Conservation (phyloP, 2,329 filamentous ascomycete genomes). For the Cercospora sp. region DNA sequence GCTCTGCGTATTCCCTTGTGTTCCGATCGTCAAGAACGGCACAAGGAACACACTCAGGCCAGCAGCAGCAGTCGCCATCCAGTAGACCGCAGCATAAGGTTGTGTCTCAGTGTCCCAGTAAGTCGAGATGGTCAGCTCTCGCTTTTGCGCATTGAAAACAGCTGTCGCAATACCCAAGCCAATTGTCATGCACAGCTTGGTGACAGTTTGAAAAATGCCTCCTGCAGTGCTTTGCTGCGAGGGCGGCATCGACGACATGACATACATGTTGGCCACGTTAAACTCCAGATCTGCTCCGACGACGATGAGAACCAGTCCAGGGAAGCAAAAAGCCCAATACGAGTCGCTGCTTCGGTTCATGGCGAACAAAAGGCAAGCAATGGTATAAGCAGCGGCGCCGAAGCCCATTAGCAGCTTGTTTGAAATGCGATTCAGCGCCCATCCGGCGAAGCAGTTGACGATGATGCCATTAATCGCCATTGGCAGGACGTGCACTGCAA, state of each 20-base stretch:
- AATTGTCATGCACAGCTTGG: conserved; percentile 60
- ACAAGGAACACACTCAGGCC: conserved; percentile 50
- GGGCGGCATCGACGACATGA: conserved; percentile 63
- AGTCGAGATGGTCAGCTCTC: conserved; percentile 37
- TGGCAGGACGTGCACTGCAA: conserved; percentile 65
- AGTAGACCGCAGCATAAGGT: conserved; percentile 55
- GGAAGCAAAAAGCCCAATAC: conserved; percentile 68
- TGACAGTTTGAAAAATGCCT: conserved; percentile 67
- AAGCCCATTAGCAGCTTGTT: conserved; percentile 64
- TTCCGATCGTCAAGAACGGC: conserved; percentile 55
- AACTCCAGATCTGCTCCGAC: conserved; percentile 69
- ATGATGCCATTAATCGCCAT: conserved; percentile 63
- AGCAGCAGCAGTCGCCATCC: conserved; percentile 51
- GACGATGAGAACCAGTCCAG: conserved; percentile 60
- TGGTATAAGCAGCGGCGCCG: conserved; percentile 48
- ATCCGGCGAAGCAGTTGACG: conserved; percentile 63
- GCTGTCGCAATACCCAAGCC: conserved; percentile 64
- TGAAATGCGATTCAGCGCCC: conserved; percentile 62
- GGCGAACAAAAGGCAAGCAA: conserved; percentile 56
- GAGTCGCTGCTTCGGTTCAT: conserved; percentile 56
- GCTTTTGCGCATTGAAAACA: conserved; percentile 52
- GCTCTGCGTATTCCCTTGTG: conserved; percentile 49
- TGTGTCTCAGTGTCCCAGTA: conserved; percentile 49
- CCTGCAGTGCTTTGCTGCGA: conserved; percentile 67
- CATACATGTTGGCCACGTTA: conserved; percentile 72